Evolutionary conservation across 2,329 filamentous ascomycete genomes (phyloP).

Genomic region (Xylaria sp.): DNA sequence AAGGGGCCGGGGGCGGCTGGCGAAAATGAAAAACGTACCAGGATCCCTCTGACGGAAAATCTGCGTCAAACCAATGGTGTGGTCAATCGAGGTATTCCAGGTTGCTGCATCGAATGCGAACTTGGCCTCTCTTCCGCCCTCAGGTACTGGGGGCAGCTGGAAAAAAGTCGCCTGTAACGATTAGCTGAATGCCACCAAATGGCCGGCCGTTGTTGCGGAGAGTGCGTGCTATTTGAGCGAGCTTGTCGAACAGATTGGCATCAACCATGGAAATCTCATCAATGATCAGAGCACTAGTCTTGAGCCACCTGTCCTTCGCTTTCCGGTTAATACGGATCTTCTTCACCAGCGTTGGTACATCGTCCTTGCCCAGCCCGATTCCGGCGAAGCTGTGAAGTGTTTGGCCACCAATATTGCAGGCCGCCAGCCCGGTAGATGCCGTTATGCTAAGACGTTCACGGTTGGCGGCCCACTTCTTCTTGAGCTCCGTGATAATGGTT

Average conservation of each 20-base stretch:
- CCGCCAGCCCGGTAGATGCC: constrained; percentile 90
- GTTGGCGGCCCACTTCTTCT: constrained; percentile 68
- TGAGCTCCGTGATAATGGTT: constrained; percentile 77
- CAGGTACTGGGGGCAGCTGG: constrained; percentile 89
- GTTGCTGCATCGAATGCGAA: constrained; percentile 91
- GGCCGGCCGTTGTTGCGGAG: constrained; percentile 87
- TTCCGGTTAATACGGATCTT: constrained; percentile 89
- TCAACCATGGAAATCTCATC: constrained; percentile 99
- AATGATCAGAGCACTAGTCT: constrained; percentile 80
- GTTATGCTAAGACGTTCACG: constrained; percentile 86
- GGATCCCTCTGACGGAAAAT: constrained; percentile 93
- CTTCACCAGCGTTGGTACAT: constrained; percentile 71
- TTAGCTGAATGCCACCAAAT: constrained; percentile 91
- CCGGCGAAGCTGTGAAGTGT: constrained; percentile 95
- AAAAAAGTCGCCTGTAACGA: constrained; percentile 99
- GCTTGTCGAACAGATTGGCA: constrained; percentile 92
- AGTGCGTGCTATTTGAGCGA: constrained; percentile 77
- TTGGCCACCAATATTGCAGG: constrained; percentile 93
- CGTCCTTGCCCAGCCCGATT: constrained; percentile 90
- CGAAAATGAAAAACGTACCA: constrained; percentile 37
- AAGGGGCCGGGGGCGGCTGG: not conserved
- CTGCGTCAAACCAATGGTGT: constrained; percentile 91
- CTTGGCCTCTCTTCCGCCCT: constrained; percentile 64
- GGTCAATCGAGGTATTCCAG: constrained; percentile 88
- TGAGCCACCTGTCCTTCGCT: constrained; percentile 81